Evolutionary conservation across 2,329 filamentous ascomycete genomes (phyloP).

Genomic region (Blastomyces percursus): DNA sequence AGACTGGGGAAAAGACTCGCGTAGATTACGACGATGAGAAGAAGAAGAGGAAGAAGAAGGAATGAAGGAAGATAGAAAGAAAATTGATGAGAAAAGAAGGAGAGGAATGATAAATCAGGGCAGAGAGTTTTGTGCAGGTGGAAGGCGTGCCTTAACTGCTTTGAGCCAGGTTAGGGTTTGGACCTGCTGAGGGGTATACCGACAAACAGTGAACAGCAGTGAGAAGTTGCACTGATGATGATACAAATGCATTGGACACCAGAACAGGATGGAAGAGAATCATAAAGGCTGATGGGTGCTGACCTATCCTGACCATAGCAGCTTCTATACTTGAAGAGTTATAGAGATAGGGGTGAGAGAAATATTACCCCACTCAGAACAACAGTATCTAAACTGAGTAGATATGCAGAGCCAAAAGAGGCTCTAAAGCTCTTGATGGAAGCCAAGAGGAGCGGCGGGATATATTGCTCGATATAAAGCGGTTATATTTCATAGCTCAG

Average conservation of each 20-base stretch:
- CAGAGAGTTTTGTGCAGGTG: neutral
- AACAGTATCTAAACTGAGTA: too few species aligned
- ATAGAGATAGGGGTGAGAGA: neutral
- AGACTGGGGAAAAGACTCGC: slow-evolving; percentile 12
- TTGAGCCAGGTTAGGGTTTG: neutral
- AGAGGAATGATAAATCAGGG: slow-evolving; percentile 7
- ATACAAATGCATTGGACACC: too few species aligned
- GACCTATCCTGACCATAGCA: neutral
- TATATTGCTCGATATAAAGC: neutral
- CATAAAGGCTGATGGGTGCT: neutral
- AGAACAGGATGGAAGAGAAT: neutral
- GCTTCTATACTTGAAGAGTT: neutral
- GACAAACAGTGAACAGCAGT: neutral
- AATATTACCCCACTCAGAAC: neutral
- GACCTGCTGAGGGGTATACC: neutral
- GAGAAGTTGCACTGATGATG: neutral
- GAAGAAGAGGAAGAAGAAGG: too few species aligned
- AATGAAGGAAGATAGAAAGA: neutral
- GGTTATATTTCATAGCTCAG: neutral
- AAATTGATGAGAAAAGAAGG: slow-evolving; percentile 2
- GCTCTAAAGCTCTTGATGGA: too few species aligned
- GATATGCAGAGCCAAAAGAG: neutral
- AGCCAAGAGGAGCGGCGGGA: neutral
- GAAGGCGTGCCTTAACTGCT: neutral
- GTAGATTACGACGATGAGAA: neutral